Evolutionary conservation across 2,329 filamentous ascomycete genomes (phyloP).

Genomic region (Pseudogymnoascus sp.): DNA sequence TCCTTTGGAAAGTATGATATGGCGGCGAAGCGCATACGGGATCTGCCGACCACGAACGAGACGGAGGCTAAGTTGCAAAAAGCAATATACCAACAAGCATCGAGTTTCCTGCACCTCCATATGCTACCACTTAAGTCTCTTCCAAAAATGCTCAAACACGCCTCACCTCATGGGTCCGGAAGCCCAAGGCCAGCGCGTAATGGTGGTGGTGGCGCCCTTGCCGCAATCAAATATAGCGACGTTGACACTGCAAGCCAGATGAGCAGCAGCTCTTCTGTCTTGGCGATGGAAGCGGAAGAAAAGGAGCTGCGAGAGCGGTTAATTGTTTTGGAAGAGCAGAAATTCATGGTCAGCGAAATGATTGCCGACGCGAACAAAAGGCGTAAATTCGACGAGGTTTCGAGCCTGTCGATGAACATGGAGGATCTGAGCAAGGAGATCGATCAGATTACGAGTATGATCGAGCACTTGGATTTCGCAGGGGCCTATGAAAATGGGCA

Average conservation of each 20-base stretch:
- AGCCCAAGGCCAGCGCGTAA: constrained; percentile 16
- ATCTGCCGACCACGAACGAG: constrained; percentile 56
- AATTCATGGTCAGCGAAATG: constrained; percentile 66
- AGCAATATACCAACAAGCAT: constrained; percentile 61
- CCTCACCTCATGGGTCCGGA: constrained; percentile 43
- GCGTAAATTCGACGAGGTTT: constrained; percentile 63
- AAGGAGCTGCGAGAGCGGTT: constrained; percentile 59
- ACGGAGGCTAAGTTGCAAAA: constrained; percentile 60
- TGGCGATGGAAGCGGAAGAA: constrained; percentile 60
- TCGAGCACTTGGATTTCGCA: constrained; percentile 46
- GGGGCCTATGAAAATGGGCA: constrained; percentile 23
- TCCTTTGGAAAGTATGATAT: constrained; percentile 65
- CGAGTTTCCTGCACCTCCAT: constrained; percentile 62
- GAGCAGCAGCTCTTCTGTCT: constrained; percentile 52
- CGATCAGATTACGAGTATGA: constrained; percentile 51
- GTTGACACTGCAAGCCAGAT: constrained; percentile 41
- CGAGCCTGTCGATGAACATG: constrained; percentile 54
- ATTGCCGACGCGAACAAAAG: constrained; percentile 60
- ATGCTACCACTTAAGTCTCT: constrained; percentile 65
- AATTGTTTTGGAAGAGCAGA: constrained; percentile 66
- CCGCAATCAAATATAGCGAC: constrained; percentile 52
- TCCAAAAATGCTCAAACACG: constrained; percentile 54
- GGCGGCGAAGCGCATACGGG: constrained; percentile 60
- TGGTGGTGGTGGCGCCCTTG: constrained; percentile 36
- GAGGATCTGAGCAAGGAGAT: constrained; percentile 61